Conservation (phyloP, 2,329 filamentous ascomycete species). For the Fusarium odoratissimum region DNA sequence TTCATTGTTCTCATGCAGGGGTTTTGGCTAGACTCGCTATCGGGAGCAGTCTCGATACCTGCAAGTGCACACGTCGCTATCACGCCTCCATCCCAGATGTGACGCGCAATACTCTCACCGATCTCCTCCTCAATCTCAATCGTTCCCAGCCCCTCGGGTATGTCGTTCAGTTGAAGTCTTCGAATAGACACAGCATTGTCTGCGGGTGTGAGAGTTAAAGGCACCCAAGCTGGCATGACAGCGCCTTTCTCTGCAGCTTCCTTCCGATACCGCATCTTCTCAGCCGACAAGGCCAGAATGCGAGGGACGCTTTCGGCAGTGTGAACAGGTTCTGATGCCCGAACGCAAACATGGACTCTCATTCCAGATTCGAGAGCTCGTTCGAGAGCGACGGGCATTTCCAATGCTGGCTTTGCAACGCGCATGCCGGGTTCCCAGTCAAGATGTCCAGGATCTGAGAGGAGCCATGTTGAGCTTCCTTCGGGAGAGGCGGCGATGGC, state of each 20-base stretch:
- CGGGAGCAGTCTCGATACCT: constrained; percentile 44
- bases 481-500: constrained; percentile 43
- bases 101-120: constrained; percentile 69
- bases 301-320: constrained; percentile 44
- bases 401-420: constrained; percentile 52
- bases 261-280: constrained; percentile 32
- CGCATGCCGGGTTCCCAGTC: constrained; percentile 53
- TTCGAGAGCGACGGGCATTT: constrained; percentile 45
- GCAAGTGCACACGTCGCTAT: constrained; percentile 54
- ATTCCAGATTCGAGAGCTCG: constrained; percentile 40
- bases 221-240: constrained; percentile 58
- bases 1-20: constrained; percentile 48
- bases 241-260: constrained; percentile 47
- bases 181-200: constrained; percentile 46
- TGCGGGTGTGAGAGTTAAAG: constrained; percentile 43
- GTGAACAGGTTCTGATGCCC: constrained; percentile 38
- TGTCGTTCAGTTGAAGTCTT: constrained; percentile 45
- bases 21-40: constrained; percentile 42
- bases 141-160: constrained; percentile 34
- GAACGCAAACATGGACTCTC: constrained; percentile 46
- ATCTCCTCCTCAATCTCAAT: constrained; percentile 66
- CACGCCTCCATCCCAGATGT: constrained; percentile 69
- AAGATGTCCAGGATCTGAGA: constrained; percentile 44
- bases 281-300: constrained; percentile 43
- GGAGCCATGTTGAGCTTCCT: constrained; percentile 40